A percentile compares a stretch with the other conserved stretches of the same genome.
phyloP scores from a whole-genome alignment of 257 asterid species.

The Ilex asprella region DNA sequence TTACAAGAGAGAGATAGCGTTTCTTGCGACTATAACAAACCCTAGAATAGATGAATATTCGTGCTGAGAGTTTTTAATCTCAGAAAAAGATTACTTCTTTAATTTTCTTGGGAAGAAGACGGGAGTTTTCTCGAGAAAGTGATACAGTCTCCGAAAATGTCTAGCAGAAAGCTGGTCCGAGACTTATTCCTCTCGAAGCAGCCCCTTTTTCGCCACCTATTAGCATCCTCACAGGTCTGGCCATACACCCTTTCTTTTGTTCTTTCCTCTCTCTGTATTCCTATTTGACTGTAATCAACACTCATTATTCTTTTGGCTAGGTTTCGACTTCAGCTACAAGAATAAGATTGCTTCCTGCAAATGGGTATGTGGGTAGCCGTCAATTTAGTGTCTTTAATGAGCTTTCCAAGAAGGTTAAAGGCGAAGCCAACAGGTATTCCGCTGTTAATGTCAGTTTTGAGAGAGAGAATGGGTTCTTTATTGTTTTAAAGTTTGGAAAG shows the following conservation, averaged over 20 bases:
- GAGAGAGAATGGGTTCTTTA: neutral
- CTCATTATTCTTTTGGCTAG: constrained; percentile 18
- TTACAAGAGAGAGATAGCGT: no score
- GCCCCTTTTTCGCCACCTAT: constrained; percentile 35
- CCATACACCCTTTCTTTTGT: neutral
- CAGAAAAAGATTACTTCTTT: no score
- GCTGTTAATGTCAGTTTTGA: neutral
- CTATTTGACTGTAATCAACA: neutral
- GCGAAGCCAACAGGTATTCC: constrained; percentile 48
- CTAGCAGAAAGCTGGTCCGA: constrained; percentile 54
- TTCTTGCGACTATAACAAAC: no score
- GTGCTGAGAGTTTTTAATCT: no score
- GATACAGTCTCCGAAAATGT: constrained; percentile 29
- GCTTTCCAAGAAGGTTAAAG: constrained; percentile 63
- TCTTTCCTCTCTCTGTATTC: neutral
- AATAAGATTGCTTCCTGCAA: constrained; percentile 22
- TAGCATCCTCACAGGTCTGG: constrained; percentile 38
- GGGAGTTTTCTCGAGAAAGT: neutral
- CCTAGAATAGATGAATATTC: no score
- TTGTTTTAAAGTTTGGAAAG: neutral
- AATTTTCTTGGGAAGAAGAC: no score
- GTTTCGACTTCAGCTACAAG: constrained; percentile 26
- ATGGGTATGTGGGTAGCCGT: constrained; percentile 38
- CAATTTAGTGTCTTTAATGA: constrained; percentile 65
- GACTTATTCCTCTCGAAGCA: constrained; percentile 49